Evolutionary conservation across 106 monocot species (phyloP).

Genomic region (Dendrobium nobile): DNA sequence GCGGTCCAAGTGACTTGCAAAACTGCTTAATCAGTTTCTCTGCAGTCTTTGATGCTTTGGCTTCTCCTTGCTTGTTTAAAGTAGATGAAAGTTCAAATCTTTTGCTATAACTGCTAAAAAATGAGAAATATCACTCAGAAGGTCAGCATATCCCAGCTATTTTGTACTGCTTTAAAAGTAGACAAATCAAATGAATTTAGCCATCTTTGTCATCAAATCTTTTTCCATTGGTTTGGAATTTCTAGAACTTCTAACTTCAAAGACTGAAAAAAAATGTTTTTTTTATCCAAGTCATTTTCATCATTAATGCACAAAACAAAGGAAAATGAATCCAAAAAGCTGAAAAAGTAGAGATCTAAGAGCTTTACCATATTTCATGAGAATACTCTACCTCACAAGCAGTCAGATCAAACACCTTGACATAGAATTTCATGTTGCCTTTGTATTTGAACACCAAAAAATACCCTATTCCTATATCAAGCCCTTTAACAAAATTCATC

Average conservation of each 20-base stretch:
- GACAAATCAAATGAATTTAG: no score
- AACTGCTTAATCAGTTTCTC: conserved; percentile 8
- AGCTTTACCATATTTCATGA: not conserved
- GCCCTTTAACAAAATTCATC: not conserved
- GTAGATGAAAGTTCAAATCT: not conserved
- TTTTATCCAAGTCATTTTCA: no score
- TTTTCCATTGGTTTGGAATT: no score
- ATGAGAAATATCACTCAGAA: not conserved
- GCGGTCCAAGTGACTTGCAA: conserved; percentile 4
- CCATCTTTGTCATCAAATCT: no score
- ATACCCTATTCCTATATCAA: conserved; percentile 5
- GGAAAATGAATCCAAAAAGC: no score
- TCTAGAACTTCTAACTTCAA: no score
- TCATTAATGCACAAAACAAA: no score
- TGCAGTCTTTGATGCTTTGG: not conserved
- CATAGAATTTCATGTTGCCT: conserved; percentile 1
- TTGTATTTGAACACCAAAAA: conserved; percentile 6
- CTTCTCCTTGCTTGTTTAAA: not conserved
- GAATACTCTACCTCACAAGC: conserved; percentile 12
- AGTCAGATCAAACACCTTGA: conserved; percentile 11
- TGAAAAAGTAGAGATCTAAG: no score
- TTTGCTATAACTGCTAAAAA: not conserved
- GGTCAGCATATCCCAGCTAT: not conserved
- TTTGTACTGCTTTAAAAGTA: not conserved
- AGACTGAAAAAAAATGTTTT: no score